Conservation (phyloP, 148 eudicot genomes). For the Mesembryanthemum crystallinum region DNA sequence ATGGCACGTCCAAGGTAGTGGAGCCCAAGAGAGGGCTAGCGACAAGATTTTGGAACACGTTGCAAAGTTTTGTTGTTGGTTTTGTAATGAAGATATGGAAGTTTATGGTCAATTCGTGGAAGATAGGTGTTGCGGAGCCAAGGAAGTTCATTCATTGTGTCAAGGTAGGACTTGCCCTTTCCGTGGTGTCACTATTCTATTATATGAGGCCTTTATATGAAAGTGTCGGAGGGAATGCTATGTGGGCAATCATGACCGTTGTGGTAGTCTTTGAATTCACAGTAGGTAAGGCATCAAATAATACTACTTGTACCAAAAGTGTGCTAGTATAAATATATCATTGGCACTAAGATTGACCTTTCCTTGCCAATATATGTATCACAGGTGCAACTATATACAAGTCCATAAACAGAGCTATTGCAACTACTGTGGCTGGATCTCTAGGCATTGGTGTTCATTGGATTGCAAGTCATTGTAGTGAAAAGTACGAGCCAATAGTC, state of each 20-base stretch:
- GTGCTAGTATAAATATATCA: background rate
- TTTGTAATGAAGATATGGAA: slow-evolving; percentile 33
- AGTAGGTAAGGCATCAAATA: slow-evolving; percentile 49
- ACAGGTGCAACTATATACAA: slow-evolving; percentile 77
- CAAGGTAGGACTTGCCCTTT: slow-evolving; percentile 77
- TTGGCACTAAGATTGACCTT: background rate
- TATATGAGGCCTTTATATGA: slow-evolving; percentile 87
- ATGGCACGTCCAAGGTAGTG: slow-evolving; percentile 48
- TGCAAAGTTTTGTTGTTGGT: slow-evolving; percentile 27
- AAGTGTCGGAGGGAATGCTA: slow-evolving; percentile 84
- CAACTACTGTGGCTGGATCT: slow-evolving; percentile 63
- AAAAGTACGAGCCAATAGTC: slow-evolving; percentile 57
- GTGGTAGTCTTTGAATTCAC: slow-evolving; percentile 86
- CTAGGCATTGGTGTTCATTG: slow-evolving; percentile 75
- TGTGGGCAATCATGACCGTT: slow-evolving; percentile 96
- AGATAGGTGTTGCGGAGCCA: slow-evolving; percentile 63
- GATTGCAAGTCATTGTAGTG: slow-evolving; percentile 62
- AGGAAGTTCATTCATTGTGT: slow-evolving; percentile 63
- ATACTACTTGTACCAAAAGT: background rate
- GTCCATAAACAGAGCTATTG: slow-evolving; percentile 59
- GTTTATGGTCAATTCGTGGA: slow-evolving; percentile 56
- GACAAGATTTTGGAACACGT: slow-evolving; percentile 15
- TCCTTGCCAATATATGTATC: background rate
- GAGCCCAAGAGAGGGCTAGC: slow-evolving; percentile 32
- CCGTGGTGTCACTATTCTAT: slow-evolving; percentile 71